Percentiles rank a stretch among this genome's conserved stretches.
These are phyloP conservation scores for Xerocomus minutiporus DNA, from an alignment of 1,284 basidiomycete genomes.

Conservation along the genomic window DNA sequence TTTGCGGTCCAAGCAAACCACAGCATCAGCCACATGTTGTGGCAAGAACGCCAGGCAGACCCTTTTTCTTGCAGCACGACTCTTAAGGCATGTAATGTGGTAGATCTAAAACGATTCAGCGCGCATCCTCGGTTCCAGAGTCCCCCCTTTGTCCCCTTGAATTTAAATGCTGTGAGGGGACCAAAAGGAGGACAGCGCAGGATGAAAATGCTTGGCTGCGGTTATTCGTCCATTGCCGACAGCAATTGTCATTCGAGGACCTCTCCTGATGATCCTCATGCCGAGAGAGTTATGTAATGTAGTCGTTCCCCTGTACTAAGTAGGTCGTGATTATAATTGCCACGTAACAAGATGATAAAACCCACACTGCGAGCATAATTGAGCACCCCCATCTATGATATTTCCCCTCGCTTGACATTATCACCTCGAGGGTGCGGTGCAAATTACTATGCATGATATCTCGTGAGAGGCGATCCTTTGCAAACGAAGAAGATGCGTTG, in stretches of 20 bases:
- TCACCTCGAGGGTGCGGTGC: conserved; percentile 2
- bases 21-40: background rate
- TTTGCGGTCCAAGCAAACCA: background rate
- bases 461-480: conserved; percentile 1
- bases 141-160: background rate
- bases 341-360: conserved; percentile 2
- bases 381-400: background rate
- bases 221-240: conserved; percentile 10
- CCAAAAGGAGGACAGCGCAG: background rate
- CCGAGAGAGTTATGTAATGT: conserved; percentile 1
- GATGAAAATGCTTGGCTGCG: conserved; percentile 12
- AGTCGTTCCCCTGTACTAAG: background rate
- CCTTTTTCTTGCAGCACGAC: background rate
- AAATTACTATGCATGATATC: background rate
- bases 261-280: conserved; percentile 18
- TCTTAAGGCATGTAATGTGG: background rate
- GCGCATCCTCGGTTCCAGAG: conserved; percentile 1
- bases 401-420: conserved; percentile 3
- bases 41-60: background rate
- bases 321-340: conserved; percentile 2
- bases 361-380: conserved; percentile 1
- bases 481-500: background rate
- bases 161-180: background rate
- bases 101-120: background rate
- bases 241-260: conserved; percentile 3